Percentiles rank a stretch among this genome's conserved stretches.
These are phyloP conservation scores for Lentinus tigrinus DNA, from an alignment of 768 basidiomycete species.

Conservation along the genomic window DNA sequence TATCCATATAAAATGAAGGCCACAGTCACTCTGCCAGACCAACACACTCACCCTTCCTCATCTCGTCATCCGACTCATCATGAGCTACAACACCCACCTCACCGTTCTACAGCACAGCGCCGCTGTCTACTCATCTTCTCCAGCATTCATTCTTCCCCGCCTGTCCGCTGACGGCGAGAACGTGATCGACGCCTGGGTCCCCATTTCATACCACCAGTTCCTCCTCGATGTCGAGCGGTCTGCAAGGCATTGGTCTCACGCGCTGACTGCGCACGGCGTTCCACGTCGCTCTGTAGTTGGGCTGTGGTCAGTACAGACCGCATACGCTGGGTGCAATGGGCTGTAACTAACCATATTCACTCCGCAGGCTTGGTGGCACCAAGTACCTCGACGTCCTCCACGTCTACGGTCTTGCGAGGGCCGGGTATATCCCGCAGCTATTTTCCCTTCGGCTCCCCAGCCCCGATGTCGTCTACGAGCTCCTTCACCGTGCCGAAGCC, in stretches of 20 bases:
- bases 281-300: constrained; percentile 57
- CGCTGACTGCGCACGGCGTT: constrained; percentile 43
- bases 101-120: constrained; percentile 57
- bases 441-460: constrained; percentile 74
- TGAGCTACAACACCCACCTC: constrained; percentile 47
- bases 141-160: constrained; percentile 59
- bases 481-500: constrained; percentile 56
- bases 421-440: constrained; percentile 70
- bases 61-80: background rate
- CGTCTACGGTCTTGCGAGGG: constrained; percentile 70
- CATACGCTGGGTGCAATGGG: background rate
- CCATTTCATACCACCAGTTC: constrained; percentile 64
- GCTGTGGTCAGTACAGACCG: constrained; percentile 55
- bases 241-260: constrained; percentile 57
- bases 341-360: background rate
- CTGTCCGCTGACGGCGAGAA: constrained; percentile 38
- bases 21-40: background rate
- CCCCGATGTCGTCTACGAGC: constrained; percentile 63
- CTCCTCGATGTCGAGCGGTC: constrained; percentile 58
- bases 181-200: constrained; percentile 50
- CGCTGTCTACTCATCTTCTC: constrained; percentile 41
- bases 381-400: constrained; percentile 66
- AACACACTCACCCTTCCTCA: constrained; percentile 1
- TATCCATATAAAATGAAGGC: constrained; percentile 5
- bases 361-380: constrained; percentile 64